Percentiles rank a stretch among this genome's conserved stretches.
These are phyloP conservation scores for Chionographis japonica DNA, from an alignment of 106 monocot genomes.

Conservation along the genomic window DNA sequence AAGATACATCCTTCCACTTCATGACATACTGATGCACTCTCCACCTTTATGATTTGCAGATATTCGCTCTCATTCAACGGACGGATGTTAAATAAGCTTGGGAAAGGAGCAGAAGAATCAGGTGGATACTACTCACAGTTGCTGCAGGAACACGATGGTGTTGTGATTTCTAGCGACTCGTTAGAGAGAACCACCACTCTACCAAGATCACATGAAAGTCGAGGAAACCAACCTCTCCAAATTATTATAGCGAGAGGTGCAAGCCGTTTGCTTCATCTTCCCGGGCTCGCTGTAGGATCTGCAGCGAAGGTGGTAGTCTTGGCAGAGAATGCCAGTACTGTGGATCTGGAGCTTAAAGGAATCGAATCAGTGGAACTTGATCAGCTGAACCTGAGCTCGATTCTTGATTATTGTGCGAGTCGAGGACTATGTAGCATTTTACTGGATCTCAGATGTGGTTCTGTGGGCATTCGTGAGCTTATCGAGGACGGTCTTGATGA, in stretches of 20 bases:
- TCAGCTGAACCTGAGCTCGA: slow-evolving; percentile 32
- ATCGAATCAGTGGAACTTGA: slow-evolving; percentile 47
- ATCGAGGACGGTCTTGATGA: slow-evolving; percentile 34
- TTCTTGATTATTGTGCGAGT: slow-evolving; percentile 52
- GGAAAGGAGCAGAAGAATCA: slow-evolving; percentile 36
- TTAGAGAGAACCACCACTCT: slow-evolving; percentile 27
- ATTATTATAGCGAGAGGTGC: slow-evolving; percentile 44
- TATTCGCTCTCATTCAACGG: slow-evolving; percentile 55
- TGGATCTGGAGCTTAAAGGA: slow-evolving; percentile 42
- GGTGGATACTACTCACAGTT: slow-evolving; percentile 84
- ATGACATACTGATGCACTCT: not conserved
- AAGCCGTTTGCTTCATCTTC: slow-evolving; percentile 30
- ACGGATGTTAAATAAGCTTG: slow-evolving; percentile 33
- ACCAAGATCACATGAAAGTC: slow-evolving; percentile 60
- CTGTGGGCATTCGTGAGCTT: slow-evolving; percentile 16
- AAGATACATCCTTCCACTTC: not conserved
- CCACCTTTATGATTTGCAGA: slow-evolving; percentile 33
- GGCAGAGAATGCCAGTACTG: slow-evolving; percentile 27
- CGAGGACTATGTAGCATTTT: slow-evolving; percentile 68
- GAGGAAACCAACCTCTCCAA: slow-evolving; percentile 61
- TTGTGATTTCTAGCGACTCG: slow-evolving; percentile 48
- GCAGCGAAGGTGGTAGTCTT: slow-evolving; percentile 34
- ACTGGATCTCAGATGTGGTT: slow-evolving; percentile 53
- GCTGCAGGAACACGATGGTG: slow-evolving; percentile 74
- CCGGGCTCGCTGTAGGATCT: slow-evolving; percentile 16